Evolutionary conservation across 2,329 filamentous ascomycete genomes (phyloP), one percentile per base, ranked within the genome.

Genomic region (Phyllosticta citribraziliensis): DNA sequence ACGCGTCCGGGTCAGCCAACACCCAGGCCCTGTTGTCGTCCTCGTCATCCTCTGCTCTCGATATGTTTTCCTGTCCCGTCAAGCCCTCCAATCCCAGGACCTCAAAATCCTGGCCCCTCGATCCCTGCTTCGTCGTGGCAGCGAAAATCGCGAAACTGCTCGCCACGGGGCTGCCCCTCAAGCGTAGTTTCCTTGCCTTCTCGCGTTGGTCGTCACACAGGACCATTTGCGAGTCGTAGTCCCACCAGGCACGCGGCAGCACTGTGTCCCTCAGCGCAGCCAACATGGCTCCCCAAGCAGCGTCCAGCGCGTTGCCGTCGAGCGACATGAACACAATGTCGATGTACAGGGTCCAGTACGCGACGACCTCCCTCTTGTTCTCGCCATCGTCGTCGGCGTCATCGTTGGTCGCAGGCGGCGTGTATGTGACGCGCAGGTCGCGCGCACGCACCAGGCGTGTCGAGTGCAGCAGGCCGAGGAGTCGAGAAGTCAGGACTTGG

Each of bases 311-410:
- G 69, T 94, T 96, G 5, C 93, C 93, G 65, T 96, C 92, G 56
- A 96, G 85, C 0, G 90, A 95, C 66, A 99, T 87, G 75, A 96
- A 94, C 70, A 97, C 83, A n/a, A 97, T 81, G 70, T 97, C 93
- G 66, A 99, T 89, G 74, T 96, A 97, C 20, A 99, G 84, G 10
- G 89, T 87, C 94, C 93, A 99, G 74, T 95, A 97, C 0, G 88
- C 94, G 71, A 89, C 93, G 11, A 93, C 74, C 64, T 85, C 80
- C 8, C 72, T 72, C 5, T 75, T 70, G 60, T 77, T 74, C 3
- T 79, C 78, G 22, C 81, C 78, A 17, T 79, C 77, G 17, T 25
- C 78, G 73, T 47, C 30, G 19, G 77, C 75, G 62, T 82, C 78
- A 33, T 78, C 71, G 27, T 73, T 73, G n/a, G 76, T 58, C 57